Percentiles rank a stretch among this genome's conserved stretches.
phyloP scores from a whole-genome alignment of 208 protist species.

The Zelonia costaricensis region DNA sequence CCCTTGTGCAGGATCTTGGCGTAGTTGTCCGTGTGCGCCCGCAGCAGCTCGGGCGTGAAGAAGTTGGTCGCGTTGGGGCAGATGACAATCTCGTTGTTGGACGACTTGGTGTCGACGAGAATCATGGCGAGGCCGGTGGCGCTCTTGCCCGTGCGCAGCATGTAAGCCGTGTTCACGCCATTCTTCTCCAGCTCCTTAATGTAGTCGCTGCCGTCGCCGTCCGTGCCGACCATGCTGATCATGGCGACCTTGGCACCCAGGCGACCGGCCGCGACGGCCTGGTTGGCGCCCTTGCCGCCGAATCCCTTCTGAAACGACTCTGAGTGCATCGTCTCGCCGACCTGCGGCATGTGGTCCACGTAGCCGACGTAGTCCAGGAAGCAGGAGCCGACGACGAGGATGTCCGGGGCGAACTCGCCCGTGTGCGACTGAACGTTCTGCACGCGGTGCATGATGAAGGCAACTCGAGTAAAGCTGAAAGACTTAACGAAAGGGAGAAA shows the following conservation, averaged over 20 bases:
- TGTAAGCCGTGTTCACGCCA: conserved; percentile 75
- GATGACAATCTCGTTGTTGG: conserved; percentile 93
- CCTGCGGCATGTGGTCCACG: conserved; percentile 83
- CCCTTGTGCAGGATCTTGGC: conserved; percentile 46
- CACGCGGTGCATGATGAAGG: conserved; percentile 49
- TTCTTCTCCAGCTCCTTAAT: conserved; percentile 77
- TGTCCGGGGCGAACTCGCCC: conserved; percentile 39
- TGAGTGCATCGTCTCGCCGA: conserved; percentile 93
- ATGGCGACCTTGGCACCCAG: conserved; percentile 85
- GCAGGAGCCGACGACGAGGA: conserved; percentile 90
- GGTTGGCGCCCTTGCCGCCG: conserved; percentile 95
- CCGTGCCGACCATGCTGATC: conserved; percentile 86
- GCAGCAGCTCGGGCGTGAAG: conserved; percentile 60
- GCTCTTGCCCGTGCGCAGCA: conserved; percentile 50
- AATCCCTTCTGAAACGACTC: conserved; percentile 87
- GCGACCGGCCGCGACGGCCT: conserved; percentile 82
- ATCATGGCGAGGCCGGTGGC: conserved; percentile 92
- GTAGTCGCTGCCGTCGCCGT: conserved; percentile 88
- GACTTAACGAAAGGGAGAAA: neutral
- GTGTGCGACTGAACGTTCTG: conserved; percentile 46
- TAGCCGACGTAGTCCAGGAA: conserved; percentile 92
- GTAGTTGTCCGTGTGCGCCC: conserved; percentile 58
- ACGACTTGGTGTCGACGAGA: conserved; percentile 82
- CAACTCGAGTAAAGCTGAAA: neutral
- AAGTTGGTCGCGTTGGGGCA: conserved; percentile 86